Evolutionary conservation across 768 basidiomycete species (phyloP), one percentile per base, ranked within the genome.

Genomic region (Boletus fagicola): DNA sequence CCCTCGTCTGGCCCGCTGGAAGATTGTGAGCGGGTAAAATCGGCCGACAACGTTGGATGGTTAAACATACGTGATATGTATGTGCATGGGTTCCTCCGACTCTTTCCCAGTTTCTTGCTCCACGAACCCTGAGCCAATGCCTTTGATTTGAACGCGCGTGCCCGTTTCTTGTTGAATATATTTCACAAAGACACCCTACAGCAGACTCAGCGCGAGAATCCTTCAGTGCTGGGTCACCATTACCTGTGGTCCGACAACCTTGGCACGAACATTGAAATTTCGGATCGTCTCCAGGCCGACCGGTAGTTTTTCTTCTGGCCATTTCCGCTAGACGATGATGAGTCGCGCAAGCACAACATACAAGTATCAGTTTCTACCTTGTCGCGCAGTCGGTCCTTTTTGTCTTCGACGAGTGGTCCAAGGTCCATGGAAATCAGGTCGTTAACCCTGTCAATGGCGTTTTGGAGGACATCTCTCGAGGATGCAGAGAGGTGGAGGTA

Each of bases 241-340:
- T 72, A 94, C 94, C 60, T 85, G 86, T 13, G 96, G 96, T 15
- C 96, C 96, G 30, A 98, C 96, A 20, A 98, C 94, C 73, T 99
- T 99, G 24, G 96, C 96, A 54, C 96, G 81, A 49, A 99, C 88
- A 72, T 99, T 98, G 75, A 99, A 99, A 74, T 98, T 98, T 50
- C 96, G 82, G 64, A 98, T 84, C 52, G 86, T 87, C 16, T 98
- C 95, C 52, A 99, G 71, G 4, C 86, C 88, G 40, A 99, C 92
- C 0, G 86, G 87, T 10, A 98, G 75, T 73, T 97, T 98, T 74
- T 95, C 94, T 72, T 98, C 96, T 2, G 95, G 94, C 96, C 96
- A 98, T 84, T 96, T 97, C 53, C 92, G 81, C 90, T 94, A 65
- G 38, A 63, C 18, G 42, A 51, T 0, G 15, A 42, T 67, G 56